Evolutionary conservation across 1,284 basidiomycete species (phyloP).

Genomic region (Ustilago crameri): DNA sequence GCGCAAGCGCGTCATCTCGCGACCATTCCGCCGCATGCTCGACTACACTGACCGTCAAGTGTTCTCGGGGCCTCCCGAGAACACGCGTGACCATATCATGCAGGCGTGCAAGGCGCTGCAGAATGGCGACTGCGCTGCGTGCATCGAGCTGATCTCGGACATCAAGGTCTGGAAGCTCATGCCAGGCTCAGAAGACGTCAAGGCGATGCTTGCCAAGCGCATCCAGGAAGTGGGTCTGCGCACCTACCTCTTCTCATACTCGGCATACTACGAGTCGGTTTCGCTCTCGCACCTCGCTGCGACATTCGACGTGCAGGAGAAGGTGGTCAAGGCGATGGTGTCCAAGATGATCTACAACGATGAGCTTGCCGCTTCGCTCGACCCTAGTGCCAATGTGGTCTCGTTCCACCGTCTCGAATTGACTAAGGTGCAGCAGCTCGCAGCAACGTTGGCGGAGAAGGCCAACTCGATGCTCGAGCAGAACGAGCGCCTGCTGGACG

Average conservation of each 20-base stretch:
- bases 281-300: constrained; percentile 86
- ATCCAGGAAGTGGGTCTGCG: constrained; percentile 97
- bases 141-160: constrained; percentile 87
- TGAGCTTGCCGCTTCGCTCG: constrained; percentile 90
- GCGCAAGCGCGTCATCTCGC: constrained; percentile 81
- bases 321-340: constrained; percentile 87
- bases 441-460: constrained; percentile 80
- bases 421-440: constrained; percentile 70
- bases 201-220: constrained; percentile 93
- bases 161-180: constrained; percentile 99
- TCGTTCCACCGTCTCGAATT: constrained; percentile 89
- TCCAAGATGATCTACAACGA: constrained; percentile 99
- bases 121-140: constrained; percentile 96
- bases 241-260: constrained; percentile 98
- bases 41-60: constrained; percentile 98
- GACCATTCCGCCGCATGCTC: constrained; percentile 92
- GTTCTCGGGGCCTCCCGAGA: constrained; percentile 98
- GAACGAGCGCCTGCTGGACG: constrained; percentile 92
- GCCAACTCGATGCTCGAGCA: constrained; percentile 88
- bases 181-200: constrained; percentile 85
- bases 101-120: constrained; percentile 97
- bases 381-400: constrained; percentile 83
- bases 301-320: constrained; percentile 85
- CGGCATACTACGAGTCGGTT: constrained; percentile 90
- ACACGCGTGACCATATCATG: constrained; percentile 98